A percentile compares a stretch with the other conserved stretches of the same genome.
phyloP scores from a whole-genome alignment of 2,329 filamentous ascomycete genomes.

The Ophioceras dolichostomum region DNA sequence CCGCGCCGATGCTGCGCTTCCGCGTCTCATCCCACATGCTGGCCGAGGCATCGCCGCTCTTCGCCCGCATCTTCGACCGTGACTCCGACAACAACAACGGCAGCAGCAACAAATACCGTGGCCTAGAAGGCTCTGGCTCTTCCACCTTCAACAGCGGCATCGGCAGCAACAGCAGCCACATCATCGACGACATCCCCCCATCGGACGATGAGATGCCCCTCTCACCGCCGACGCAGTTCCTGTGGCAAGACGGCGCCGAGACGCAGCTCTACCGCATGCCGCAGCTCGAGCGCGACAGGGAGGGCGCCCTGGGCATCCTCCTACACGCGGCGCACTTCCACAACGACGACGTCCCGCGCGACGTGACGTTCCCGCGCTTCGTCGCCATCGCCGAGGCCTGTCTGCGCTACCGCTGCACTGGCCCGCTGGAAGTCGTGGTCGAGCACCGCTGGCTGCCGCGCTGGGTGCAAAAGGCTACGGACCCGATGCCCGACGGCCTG shows the following conservation, averaged over 20 bases:
- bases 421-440: constrained; percentile 35
- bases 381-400: constrained; percentile 38
- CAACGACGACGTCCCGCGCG: constrained; percentile 29
- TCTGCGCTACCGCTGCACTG: constrained; percentile 36
- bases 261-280: constrained; percentile 39
- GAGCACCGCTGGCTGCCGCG: constrained; percentile 39
- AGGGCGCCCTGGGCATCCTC: constrained; percentile 29
- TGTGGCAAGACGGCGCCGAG: constrained; percentile 29
- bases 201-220: constrained; percentile 24
- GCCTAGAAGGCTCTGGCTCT: constrained; percentile 9
- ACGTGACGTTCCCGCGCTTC: constrained; percentile 34
- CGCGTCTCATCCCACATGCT: constrained; percentile 38
- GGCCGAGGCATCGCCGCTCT: constrained; percentile 38
- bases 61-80: constrained; percentile 30
- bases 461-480: constrained; percentile 33
- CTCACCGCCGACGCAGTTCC: constrained; percentile 18
- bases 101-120: too few species aligned
- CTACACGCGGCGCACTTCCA: constrained; percentile 40
- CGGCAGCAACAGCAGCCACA: not conserved
- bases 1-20: constrained; percentile 30
- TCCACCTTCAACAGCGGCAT: not conserved
- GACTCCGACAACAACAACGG: too few species aligned
- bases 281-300: constrained; percentile 30
- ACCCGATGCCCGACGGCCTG: constrained; percentile 36
- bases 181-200: not conserved